Percentiles rank a stretch among this genome's conserved stretches.
These are phyloP conservation scores for Hibiscus trionum DNA, from an alignment of 345 rosid species.

Conservation along the genomic window DNA sequence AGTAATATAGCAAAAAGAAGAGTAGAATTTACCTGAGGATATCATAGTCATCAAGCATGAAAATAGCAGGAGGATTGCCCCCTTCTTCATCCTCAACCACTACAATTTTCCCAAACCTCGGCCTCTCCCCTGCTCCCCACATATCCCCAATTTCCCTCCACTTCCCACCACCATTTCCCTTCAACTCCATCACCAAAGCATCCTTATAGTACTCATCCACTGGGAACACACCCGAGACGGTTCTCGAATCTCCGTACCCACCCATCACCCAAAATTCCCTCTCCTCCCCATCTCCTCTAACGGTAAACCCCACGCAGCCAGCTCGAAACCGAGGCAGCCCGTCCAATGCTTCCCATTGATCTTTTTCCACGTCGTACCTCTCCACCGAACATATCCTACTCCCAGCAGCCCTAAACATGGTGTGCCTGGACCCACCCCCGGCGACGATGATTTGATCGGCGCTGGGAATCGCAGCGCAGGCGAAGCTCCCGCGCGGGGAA, in stretches of 20 bases:
- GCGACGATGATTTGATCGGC: slow-evolving; percentile 62
- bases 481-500: slow-evolving; percentile 86
- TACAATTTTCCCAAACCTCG: slow-evolving; percentile 67
- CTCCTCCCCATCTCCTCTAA: slow-evolving; percentile 29
- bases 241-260: slow-evolving; percentile 80
- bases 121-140: slow-evolving; percentile 64
- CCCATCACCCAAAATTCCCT: slow-evolving; percentile 97
- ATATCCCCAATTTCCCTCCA: slow-evolving; percentile 81
- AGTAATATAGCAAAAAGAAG: not conserved
- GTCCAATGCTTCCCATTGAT: slow-evolving; percentile 62
- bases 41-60: slow-evolving; percentile 60
- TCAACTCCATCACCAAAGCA: slow-evolving; percentile 66
- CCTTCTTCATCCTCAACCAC: slow-evolving; percentile 43
- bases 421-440: slow-evolving; percentile 83
- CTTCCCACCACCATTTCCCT: slow-evolving; percentile 25
- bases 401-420: slow-evolving; percentile 77
- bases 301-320: slow-evolving; percentile 73
- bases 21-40: slow-evolving; percentile 49
- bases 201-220: slow-evolving; percentile 79
- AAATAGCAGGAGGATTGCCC: slow-evolving; percentile 45
- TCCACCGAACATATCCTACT: slow-evolving; percentile 75
- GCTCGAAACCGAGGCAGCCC: slow-evolving; percentile 78
- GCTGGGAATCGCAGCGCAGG: slow-evolving; percentile 48
- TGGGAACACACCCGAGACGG: slow-evolving; percentile 64
- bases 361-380: slow-evolving; percentile 58